Evolutionary conservation across 2,329 filamentous ascomycete genomes (phyloP).

Genomic region (Trichoderma koningiopsis): DNA sequence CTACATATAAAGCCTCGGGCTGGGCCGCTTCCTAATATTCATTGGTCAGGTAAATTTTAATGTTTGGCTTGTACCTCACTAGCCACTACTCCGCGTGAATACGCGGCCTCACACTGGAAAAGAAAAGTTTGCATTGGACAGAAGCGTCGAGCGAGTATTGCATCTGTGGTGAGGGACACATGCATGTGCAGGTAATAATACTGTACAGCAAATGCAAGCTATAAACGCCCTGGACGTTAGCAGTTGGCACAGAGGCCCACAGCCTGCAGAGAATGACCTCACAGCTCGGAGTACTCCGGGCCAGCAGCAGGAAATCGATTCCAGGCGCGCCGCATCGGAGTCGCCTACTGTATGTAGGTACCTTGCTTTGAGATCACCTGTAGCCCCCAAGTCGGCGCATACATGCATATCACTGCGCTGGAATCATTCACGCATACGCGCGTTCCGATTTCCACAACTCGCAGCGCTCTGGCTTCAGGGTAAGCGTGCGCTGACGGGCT

Average conservation of each 20-base stretch:
- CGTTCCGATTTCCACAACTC: background rate
- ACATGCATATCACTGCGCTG: background rate
- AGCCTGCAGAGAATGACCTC: conserved; percentile 12
- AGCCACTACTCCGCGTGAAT: background rate
- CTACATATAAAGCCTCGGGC: background rate
- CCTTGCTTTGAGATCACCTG: background rate
- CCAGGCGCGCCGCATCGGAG: conserved; percentile 1
- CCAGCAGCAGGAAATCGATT: background rate
- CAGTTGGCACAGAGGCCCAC: background rate
- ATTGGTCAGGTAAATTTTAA: background rate
- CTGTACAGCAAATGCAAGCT: background rate
- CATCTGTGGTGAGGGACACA: background rate
- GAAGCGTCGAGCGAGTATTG: background rate
- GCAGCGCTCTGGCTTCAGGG: background rate
- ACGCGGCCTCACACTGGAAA: background rate
- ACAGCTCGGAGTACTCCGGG: conserved; percentile 12
- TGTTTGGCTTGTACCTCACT: background rate
- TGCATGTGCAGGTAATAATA: background rate
- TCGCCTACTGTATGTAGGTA: background rate
- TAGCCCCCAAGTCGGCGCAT: background rate
- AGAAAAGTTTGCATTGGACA: background rate
- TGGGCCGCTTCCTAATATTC: background rate
- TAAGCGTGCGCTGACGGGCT: conserved; percentile 20
- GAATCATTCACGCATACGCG: background rate
- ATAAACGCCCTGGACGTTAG: conserved; percentile 4